Percentiles rank a stretch among this genome's conserved stretches.
phyloP scores from a whole-genome alignment of 805 yeast species.

The Pichia exigua region DNA sequence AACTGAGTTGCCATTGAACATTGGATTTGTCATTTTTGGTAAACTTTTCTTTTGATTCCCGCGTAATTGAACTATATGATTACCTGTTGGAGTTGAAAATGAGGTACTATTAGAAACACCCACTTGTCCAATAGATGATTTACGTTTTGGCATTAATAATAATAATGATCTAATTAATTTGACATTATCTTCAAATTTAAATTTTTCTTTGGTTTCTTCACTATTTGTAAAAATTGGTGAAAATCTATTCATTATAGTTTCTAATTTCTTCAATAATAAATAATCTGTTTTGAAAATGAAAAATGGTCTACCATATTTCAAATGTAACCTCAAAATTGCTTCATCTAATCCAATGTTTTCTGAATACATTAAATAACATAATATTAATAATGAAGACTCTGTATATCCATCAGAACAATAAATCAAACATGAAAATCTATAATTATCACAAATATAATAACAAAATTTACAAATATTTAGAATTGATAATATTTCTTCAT shows the following conservation, averaged over 20 bases:
- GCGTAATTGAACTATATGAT: constrained; percentile 25
- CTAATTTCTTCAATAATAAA: constrained; percentile 54
- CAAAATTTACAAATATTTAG: constrained; percentile 64
- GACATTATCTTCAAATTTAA: constrained; percentile 17
- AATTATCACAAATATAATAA: constrained; percentile 32
- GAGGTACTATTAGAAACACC: constrained; percentile 9
- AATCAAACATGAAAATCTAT: constrained; percentile 42
- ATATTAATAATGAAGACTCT: constrained; percentile 69
- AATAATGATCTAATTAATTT: constrained; percentile 14
- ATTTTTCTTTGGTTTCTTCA: background rate
- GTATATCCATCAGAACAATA: constrained; percentile 91
- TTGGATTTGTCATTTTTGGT: background rate
- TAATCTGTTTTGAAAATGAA: constrained; percentile 77
- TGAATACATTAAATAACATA: constrained; percentile 66
- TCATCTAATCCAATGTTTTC: constrained; percentile 53
- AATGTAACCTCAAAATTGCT: constrained; percentile 59
- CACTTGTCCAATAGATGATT: constrained; percentile 2
- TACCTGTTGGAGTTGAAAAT: constrained; percentile 23
- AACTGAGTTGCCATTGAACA: background rate
- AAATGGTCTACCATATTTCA: constrained; percentile 64
- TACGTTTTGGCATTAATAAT: constrained; percentile 16
- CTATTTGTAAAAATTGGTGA: constrained; percentile 39
- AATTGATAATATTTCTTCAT: constrained; percentile 54
- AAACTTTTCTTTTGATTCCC: constrained; percentile 4
- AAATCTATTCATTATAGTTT: constrained; percentile 47